These are phyloP conservation scores for Rosellinia necatrix DNA, from an alignment of 2,329 filamentous ascomycete species.

Conservation along the genomic window DNA sequence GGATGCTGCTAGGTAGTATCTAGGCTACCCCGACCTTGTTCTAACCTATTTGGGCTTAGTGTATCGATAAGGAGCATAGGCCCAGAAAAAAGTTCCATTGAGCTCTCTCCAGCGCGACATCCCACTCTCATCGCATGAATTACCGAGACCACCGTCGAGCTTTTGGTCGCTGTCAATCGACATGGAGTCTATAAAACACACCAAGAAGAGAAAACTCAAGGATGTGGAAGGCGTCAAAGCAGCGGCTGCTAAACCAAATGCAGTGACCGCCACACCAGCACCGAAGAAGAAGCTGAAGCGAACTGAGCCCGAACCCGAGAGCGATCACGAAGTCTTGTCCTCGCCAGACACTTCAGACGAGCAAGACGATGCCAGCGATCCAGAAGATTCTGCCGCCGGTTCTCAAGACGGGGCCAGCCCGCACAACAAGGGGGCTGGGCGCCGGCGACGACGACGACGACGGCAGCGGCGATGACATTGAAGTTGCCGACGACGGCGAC, in stretches of 20 bases:
- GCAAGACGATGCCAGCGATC: slow-evolving; percentile 28
- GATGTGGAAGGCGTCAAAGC: slow-evolving; percentile 40
- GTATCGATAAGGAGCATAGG: slow-evolving; percentile 20
- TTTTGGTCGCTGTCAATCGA: slow-evolving; percentile 14
- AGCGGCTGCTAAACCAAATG: slow-evolving; percentile 36
- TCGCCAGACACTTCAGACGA: slow-evolving; percentile 29
- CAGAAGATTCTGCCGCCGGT: slow-evolving; percentile 5
- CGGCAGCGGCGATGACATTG: slow-evolving; percentile 29
- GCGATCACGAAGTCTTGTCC: slow-evolving; percentile 10
- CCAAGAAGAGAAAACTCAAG: slow-evolving; percentile 51
- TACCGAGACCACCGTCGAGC: too few species aligned
- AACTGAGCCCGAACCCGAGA: slow-evolving; percentile 35
- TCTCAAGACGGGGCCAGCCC: too few species aligned
- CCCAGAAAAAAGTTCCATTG: slow-evolving; percentile 26
- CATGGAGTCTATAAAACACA: slow-evolving; percentile 39
- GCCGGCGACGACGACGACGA: slow-evolving; percentile 29
- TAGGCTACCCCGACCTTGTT: too few species aligned
- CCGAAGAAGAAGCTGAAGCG: slow-evolving; percentile 53
- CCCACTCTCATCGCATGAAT: slow-evolving; percentile 1
- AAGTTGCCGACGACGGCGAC: slow-evolving; percentile 44
- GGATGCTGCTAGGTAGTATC: too few species aligned
- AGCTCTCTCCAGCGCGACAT: slow-evolving; percentile 5
- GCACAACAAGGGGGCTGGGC: too few species aligned
- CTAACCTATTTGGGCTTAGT: background rate
- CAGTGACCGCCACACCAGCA: slow-evolving; percentile 41